These are phyloP conservation scores for Cudoniella acicularis DNA, from an alignment of 495 filamentous ascomycete genomes.

Conservation along the genomic window DNA sequence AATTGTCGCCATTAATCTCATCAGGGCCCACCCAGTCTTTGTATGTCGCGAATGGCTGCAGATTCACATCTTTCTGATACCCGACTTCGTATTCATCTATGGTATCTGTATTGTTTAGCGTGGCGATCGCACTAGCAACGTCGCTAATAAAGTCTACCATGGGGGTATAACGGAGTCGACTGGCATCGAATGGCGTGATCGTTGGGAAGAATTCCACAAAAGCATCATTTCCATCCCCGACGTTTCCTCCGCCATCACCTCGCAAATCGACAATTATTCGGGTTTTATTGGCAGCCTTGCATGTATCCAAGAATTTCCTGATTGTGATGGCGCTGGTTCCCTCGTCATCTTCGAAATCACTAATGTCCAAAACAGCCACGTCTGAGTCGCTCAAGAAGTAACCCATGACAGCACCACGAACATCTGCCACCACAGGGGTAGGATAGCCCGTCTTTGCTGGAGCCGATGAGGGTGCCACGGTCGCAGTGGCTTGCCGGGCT, in stretches of 20 bases:
- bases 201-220: slow-evolving; percentile 32
- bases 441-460: slow-evolving; percentile 3
- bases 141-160: background rate
- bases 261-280: slow-evolving; percentile 30
- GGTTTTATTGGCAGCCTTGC: slow-evolving; percentile 3
- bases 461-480: background rate
- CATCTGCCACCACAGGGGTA: background rate
- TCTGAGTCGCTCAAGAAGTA: slow-evolving; percentile 7
- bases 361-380: slow-evolving; percentile 8
- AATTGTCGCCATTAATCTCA: slow-evolving; percentile 4
- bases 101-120: background rate
- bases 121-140: background rate
- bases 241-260: slow-evolving; percentile 28
- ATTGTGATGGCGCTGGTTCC: background rate
- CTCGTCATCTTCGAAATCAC: background rate
- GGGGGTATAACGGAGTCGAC: slow-evolving; percentile 2
- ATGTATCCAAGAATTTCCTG: background rate
- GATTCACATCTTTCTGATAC: background rate
- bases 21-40: background rate
- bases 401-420: background rate
- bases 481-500: background rate
- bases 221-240: slow-evolving; percentile 27
- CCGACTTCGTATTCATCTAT: background rate
- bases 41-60: background rate
- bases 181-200: slow-evolving; percentile 18